phyloP scores from a whole-genome alignment of 805 yeast species.

The Candida caryicola region DNA sequence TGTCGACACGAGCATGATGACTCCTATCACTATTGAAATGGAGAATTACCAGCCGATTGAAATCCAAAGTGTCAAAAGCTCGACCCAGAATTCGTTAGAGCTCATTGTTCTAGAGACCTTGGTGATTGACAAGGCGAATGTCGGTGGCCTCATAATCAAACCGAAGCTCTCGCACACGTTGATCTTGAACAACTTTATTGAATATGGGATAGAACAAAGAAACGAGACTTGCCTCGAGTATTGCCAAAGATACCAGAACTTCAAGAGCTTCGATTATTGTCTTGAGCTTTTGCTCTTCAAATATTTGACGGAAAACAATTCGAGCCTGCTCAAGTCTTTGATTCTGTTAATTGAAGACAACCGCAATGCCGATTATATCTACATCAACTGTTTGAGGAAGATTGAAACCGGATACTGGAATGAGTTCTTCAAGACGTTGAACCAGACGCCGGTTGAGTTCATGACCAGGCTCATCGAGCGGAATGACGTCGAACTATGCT shows the following conservation, averaged over 20 bases:
- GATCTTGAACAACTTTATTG: slow-evolving; percentile 46
- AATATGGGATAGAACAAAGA: slow-evolving; percentile 39
- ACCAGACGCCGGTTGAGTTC: slow-evolving; percentile 44
- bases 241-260: slow-evolving; percentile 35
- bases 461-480: slow-evolving; percentile 41
- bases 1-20: slow-evolving; percentile 7
- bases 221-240: slow-evolving; percentile 22
- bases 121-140: slow-evolving; percentile 19
- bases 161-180: slow-evolving; percentile 38
- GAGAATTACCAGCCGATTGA: slow-evolving; percentile 26
- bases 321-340: slow-evolving; percentile 23
- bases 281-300: slow-evolving; percentile 48
- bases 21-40: slow-evolving; percentile 28
- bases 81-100: slow-evolving; percentile 29
- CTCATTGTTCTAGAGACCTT: slow-evolving; percentile 43
- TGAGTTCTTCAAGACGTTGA: slow-evolving; percentile 41
- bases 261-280: slow-evolving; percentile 46
- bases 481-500: slow-evolving; percentile 45
- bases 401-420: slow-evolving; percentile 57
- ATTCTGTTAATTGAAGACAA: slow-evolving; percentile 28
- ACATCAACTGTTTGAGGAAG: slow-evolving; percentile 55
- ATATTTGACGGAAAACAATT: slow-evolving; percentile 27
- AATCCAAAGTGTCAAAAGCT: slow-evolving; percentile 10
- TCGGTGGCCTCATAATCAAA: slow-evolving; percentile 29
- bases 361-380: slow-evolving; percentile 35